Evolutionary conservation across 2,329 filamentous ascomycete species (phyloP), one percentile per base, ranked within the genome.

Genomic region (Grosmannia huntii): DNA sequence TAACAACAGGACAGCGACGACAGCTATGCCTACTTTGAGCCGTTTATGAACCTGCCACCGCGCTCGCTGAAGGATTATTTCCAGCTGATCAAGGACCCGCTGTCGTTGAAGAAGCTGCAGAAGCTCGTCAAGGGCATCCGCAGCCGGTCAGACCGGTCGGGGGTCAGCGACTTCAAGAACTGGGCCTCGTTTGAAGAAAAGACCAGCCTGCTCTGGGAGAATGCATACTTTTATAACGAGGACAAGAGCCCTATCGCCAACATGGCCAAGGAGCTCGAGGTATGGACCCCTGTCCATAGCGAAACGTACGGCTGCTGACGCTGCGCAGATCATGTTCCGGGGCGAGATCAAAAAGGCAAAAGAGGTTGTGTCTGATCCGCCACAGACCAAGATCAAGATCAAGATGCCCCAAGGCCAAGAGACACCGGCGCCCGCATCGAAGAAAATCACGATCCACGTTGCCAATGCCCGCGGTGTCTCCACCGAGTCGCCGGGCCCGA

Each of bases 151-250:
- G 80, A 83, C 28, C 77, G 82, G 7, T 86, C 85, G 0, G 80
- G 80, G 1, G 66, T 77, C 5, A 83, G 76, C 54, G 84, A 90
- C 53, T 89, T 90, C 71, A 91, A 89, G 69, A 87, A 76, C 55
- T 96, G 91, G 91, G 79, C 84, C 59, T 79, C 84, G 0, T 89
- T 96, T 63, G 89, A 90, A 68, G 84, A 90, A 57, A 87, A 88
- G 66, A 79, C 89, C 14, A 87, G 84, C 65, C 78, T 89, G 56
- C 84, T 96, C 50, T 96, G 91, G 91, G 80, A 79, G 54, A 96
- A 96, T 70, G 90, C 90, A 0, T 87, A 84, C 66, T 86, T 86
- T 60, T 96, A 92, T 75, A 96, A 96, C 64, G 89, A 96, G 69
- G 90, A 96, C 67, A 88, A 86, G 4, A 96, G 91, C 66, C 86